Base-by-base conservation (phyloP, 345 rosid genomes). In the Anacardium occidentale region DNA sequence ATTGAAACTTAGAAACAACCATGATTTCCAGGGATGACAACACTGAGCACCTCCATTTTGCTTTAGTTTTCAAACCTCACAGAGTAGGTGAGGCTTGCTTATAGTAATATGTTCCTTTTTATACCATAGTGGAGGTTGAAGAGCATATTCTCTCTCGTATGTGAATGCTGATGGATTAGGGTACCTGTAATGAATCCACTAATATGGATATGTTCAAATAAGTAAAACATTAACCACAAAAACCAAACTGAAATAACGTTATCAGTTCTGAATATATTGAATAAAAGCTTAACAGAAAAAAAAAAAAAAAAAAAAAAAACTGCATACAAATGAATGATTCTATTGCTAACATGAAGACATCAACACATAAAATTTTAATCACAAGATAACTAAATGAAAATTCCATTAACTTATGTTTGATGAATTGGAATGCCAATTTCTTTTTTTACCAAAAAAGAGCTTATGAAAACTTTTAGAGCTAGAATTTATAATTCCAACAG, bases 391-490 rank as follows among this genome's bases (percentile, higher is more conserved):
- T 4, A 3, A 34, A 66, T 3, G 7, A 24, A 17, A 58, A 21
- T 4, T 52, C 5, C 44, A 47, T 15, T 51, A 47, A 40, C 84
- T 58, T 90, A 94, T 97, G 89, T 72, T 26, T 95, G 88, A 79
- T 92, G 98, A 20, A 92, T 97, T n/a, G 98, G 94, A 78, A 94
- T 94, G 20, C 97, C 98, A 42, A 94, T 94, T 86, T 94, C 97
- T 84, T 94, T n/a, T 97, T 61, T 90, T 97, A 56, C 98, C 97
- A 15, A 94, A 94, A 76, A 94, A 92, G 50, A 94, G 90, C 80
- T 94, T 94, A 77, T 92, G 98, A 82, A 94, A 92, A 69, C 98
- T 97, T 82, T 94, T 97, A 0, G 97, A 72, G 44, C 98, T 94
- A 7, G 98, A 97, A 74, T 88, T 89, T 60, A 92, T 89, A 65